Evolutionary conservation across 73 alveolate genomes (phyloP).

Genomic region (Diophrys sp.): DNA sequence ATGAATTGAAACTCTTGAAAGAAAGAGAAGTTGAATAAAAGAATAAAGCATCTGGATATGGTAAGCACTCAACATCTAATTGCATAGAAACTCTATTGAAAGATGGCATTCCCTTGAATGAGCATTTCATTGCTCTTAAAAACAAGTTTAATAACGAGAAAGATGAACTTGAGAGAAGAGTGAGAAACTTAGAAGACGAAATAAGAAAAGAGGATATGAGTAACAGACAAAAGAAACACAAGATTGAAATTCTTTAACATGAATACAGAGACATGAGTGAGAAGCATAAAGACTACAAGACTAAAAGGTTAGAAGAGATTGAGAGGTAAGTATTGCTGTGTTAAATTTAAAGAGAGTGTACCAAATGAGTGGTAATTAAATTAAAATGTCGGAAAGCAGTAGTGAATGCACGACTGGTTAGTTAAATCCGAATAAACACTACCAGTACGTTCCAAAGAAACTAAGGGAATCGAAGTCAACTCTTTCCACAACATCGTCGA

Average conservation of each 20-base stretch:
- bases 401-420: background rate
- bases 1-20: slow-evolving; percentile 75
- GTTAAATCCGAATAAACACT: background rate
- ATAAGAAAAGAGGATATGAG: slow-evolving; percentile 52
- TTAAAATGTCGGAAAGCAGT: background rate
- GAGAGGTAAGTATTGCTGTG: slow-evolving; percentile 14
- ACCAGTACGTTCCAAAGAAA: background rate
- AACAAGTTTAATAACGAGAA: slow-evolving; percentile 75
- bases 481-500: background rate
- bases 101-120: slow-evolving; percentile 84
- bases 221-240: slow-evolving; percentile 49
- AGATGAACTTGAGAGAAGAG: slow-evolving; percentile 61
- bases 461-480: background rate
- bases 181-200: slow-evolving; percentile 64
- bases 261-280: slow-evolving; percentile 61
- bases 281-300: slow-evolving; percentile 43
- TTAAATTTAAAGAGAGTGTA: background rate
- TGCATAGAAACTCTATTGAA: slow-evolving; percentile 52
- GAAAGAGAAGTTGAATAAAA: slow-evolving; percentile 79
- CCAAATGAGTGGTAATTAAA: background rate
- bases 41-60: slow-evolving; percentile 74
- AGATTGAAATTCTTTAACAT: slow-evolving; percentile 62
- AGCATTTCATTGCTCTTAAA: slow-evolving; percentile 76
- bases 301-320: slow-evolving; percentile 38
- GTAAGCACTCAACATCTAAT: too few species aligned